Base-by-base conservation (phyloP, 179 eudicot genomes). In the Vitellaria paradoxa region DNA sequence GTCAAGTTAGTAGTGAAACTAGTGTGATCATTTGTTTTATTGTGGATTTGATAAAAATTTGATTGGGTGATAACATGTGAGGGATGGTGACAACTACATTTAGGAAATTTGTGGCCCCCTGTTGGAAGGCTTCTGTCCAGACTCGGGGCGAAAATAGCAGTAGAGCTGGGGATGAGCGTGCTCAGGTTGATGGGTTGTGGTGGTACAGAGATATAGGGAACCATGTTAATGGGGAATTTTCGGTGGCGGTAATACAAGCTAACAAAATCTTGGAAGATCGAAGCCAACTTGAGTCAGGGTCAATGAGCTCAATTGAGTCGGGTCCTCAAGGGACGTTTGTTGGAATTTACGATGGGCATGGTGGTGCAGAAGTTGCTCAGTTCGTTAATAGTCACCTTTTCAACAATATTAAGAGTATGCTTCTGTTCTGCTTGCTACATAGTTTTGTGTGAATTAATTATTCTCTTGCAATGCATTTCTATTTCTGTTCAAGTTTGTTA, bases 321-420 rank as follows among this genome's bases (percentile, higher is more conserved):
- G 91, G 91, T 50, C 96, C 88, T 46, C 79, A 65, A 47, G 97
- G 93, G 46, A 92, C 94, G 17, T 92, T 91, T 37, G 85, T 91
- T 13, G 97, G 97, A 13, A 68, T 92, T 53, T 92, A 90, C 65
- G 97, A 92, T 65, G 97, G 92, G 30, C 97, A 92, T 85, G 97
- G 90, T 26, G 94, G 97, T 0, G 86, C 95, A 24, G 88, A 89
- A 77, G 88, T 95, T 26, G 85, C 97, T 1, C 78, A 68, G 46
- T 92, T 89, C 50, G 80, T 88, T 20, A 91, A 89, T 53, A 76
- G 81, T 47, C 83, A 81, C 37, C 81, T 92, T 42, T 89, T 90
- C 74, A 60, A 78, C 13, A 75, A 85, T 82, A 75, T 92, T 46
- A 88, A 84, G 80, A 84, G 97, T 92, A 88, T 49, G 89, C 30